These are phyloP conservation scores for Aspergillus unguis DNA, from an alignment of 2,329 filamentous ascomycete species.

Conservation along the genomic window DNA sequence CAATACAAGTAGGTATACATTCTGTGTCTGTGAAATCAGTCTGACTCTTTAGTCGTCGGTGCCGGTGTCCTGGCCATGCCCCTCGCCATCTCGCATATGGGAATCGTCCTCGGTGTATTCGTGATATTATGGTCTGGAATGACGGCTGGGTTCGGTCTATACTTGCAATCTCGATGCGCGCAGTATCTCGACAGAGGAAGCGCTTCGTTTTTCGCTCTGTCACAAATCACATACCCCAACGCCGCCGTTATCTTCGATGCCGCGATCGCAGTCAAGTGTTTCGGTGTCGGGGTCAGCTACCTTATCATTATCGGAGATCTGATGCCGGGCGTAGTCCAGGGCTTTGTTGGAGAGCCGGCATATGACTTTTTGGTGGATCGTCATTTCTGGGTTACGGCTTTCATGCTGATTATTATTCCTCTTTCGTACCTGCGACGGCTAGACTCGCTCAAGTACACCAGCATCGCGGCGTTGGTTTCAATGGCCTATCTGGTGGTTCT, in stretches of 20 bases:
- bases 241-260: constrained; percentile 92
- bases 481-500: constrained; percentile 92
- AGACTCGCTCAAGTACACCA: constrained; percentile 97
- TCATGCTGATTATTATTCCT: constrained; percentile 95
- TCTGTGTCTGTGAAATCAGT: not conserved
- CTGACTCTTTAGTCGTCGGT: constrained; percentile 66
- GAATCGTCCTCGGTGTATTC: constrained; percentile 76
- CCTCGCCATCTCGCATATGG: constrained; percentile 93
- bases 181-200: constrained; percentile 86
- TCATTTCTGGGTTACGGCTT: constrained; percentile 96
- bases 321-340: constrained; percentile 89
- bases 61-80: constrained; percentile 94
- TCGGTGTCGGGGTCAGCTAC: constrained; percentile 95
- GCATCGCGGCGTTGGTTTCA: constrained; percentile 81
- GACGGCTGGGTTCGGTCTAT: constrained; percentile 87
- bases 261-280: constrained; percentile 96
- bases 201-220: constrained; percentile 93
- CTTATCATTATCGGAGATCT: constrained; percentile 98
- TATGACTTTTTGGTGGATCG: constrained; percentile 78
- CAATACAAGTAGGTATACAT: constrained; percentile 72
- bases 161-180: constrained; percentile 89
- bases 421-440: constrained; percentile 86
- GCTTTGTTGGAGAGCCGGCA: constrained; percentile 66
- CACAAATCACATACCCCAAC: constrained; percentile 94
- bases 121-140: constrained; percentile 89